Conservation (phyloP, 2,329 filamentous ascomycete species). For the Dothideomycetes sp. region DNA sequence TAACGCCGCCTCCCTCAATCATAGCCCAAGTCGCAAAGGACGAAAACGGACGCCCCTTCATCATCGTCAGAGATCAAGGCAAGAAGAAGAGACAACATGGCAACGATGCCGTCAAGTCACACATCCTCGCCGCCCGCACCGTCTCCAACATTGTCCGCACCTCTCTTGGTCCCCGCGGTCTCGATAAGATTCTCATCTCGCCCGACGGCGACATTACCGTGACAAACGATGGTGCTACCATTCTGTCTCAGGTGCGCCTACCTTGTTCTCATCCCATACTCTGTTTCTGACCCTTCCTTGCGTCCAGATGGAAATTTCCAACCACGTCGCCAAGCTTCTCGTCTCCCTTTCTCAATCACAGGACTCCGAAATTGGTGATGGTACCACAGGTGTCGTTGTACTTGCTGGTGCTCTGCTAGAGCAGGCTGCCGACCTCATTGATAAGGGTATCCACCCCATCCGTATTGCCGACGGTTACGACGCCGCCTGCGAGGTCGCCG, state of each 20-base stretch:
- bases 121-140: conserved; percentile 92
- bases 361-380: conserved; percentile 97
- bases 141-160: conserved; percentile 97
- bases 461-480: conserved; percentile 98
- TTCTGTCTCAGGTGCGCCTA: conserved; percentile 59
- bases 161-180: conserved; percentile 85
- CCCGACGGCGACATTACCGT: conserved; percentile 98
- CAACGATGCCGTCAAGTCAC: conserved; percentile 94
- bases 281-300: neutral
- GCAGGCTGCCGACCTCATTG: conserved; percentile 93
- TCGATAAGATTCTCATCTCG: conserved; percentile 99
- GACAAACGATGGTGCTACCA: conserved; percentile 97
- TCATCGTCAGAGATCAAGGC: conserved; percentile 95
- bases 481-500: conserved; percentile 91
- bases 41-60: conserved; percentile 94
- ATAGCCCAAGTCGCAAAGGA: conserved; percentile 81
- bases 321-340: conserved; percentile 93
- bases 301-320: conserved; percentile 87
- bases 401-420: conserved; percentile 89
- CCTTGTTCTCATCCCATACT: neutral
- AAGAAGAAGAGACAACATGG: conserved; percentile 96
- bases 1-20: conserved; percentile 12
- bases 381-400: conserved; percentile 95
- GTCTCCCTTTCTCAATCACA: conserved; percentile 98
- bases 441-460: conserved; percentile 99